phyloP scores from a whole-genome alignment of 2,329 filamentous ascomycete species.

The Nemania abortiva region DNA sequence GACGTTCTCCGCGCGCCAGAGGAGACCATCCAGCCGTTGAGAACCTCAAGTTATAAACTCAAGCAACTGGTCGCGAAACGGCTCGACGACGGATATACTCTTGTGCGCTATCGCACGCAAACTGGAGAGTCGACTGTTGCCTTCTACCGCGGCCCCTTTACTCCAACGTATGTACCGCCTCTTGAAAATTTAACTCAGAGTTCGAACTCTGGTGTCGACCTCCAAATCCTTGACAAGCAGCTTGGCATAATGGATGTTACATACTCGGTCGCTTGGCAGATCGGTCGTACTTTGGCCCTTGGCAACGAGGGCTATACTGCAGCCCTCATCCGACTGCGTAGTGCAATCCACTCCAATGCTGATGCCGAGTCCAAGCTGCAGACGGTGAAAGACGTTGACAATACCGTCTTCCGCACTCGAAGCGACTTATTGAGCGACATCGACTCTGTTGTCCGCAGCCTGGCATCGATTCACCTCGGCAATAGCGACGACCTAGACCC shows the following conservation, averaged over 20 bases:
- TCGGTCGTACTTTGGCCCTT: conserved; percentile 57
- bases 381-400: background rate
- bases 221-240: conserved; percentile 56
- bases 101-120: conserved; percentile 51
- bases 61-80: conserved; percentile 21
- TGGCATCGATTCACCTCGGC: conserved; percentile 15
- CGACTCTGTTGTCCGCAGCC: background rate
- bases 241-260: conserved; percentile 59
- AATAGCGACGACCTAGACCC: background rate
- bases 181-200: conserved; percentile 21
- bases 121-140: conserved; percentile 58
- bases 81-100: conserved; percentile 56
- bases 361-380: background rate
- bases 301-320: conserved; percentile 46
- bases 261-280: conserved; percentile 59
- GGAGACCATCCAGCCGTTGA: background rate
- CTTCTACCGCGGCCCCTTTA: conserved; percentile 53
- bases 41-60: background rate
- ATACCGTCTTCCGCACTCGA: conserved; percentile 15
- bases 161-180: conserved; percentile 45
- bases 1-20: conserved; percentile 37
- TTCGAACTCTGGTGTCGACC: conserved; percentile 53
- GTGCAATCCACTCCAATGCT: conserved; percentile 34
- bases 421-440: background rate
- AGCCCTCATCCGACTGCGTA: conserved; percentile 39